Conservation (phyloP, 495 filamentous ascomycete genomes). For the Daldinia childiae region DNA sequence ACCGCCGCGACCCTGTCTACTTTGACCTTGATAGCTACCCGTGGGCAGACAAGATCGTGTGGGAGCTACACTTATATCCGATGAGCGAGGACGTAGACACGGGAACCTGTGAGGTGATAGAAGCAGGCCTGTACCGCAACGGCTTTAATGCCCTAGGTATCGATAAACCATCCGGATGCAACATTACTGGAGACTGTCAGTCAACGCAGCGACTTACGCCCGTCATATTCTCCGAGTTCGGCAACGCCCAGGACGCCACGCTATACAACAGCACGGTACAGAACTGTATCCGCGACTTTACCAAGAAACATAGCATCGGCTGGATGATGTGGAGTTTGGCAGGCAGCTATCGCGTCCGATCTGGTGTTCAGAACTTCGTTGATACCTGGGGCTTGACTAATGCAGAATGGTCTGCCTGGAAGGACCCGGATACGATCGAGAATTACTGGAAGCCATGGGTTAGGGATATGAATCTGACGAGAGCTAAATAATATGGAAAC, state of each 20-base stretch:
- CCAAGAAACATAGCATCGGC: constrained; percentile 57
- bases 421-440: constrained; percentile 46
- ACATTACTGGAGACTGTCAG: constrained; percentile 38
- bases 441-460: constrained; percentile 54
- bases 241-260: constrained; percentile 51
- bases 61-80: constrained; percentile 65
- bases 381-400: constrained; percentile 60
- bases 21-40: constrained; percentile 44
- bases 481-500: neutral
- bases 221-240: constrained; percentile 62
- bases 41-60: constrained; percentile 59
- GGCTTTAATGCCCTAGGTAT: constrained; percentile 60
- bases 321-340: constrained; percentile 66
- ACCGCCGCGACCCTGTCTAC: constrained; percentile 42
- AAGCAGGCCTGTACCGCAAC: constrained; percentile 54
- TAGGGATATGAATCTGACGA: constrained; percentile 44
- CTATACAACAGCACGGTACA: constrained; percentile 55
- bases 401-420: constrained; percentile 55
- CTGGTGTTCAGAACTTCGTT: constrained; percentile 56
- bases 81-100: constrained; percentile 52
- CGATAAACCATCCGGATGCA: constrained; percentile 44
- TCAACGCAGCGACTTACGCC: constrained; percentile 49
- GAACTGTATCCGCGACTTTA: constrained; percentile 57
- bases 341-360: constrained; percentile 65
- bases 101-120: constrained; percentile 56